Evolutionary conservation across 495 filamentous ascomycete genomes (phyloP), one percentile per base, ranked within the genome.

Genomic region (Terfezia claveryi): DNA sequence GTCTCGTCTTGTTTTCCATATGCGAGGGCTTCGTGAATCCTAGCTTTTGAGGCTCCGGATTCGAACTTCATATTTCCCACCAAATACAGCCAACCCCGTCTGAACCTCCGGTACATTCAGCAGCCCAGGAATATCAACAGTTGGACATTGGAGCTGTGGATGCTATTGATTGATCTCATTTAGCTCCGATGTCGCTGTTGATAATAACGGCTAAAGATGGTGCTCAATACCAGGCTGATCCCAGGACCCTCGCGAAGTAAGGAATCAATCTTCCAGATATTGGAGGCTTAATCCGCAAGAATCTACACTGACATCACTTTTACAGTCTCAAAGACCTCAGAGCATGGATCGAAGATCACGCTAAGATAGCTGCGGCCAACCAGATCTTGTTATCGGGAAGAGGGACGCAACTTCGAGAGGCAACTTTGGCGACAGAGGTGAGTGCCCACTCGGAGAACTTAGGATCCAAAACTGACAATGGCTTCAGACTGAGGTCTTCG

Each of bases 371-470:
- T 1, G 55, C 73, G 10, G 60, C 72, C 37, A 67, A 77, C 60
- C 81, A 84, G 67, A 84, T 86, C 49, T 69, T 86, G 54, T 80
- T 86, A 73, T 85, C 81, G 17, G 68, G 73, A 44, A 70, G 73
- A 23, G 81, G 81, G 14, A 82, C 78, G 67, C 81, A 83, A 61
- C 76, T 82, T 59, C 81, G 80, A 63, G 68, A 73, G 38, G 79
- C 81, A 60, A 75, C 77, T 8, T 71, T 85, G 4, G 68, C 73
- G 36, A 75, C 74, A 8, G 81, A 85, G 71, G 80, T 82, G 70
- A 16, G 65, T 32, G 27, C 27, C 27, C 27, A 32, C 27, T 32
- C 27, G 27, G 27, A 32, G 7, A 32, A 7, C 27, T 7, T 32
- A 32, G 7, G 7, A 32, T 32, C 27, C 38, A 16, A 9, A 27